Evolutionary conservation across 2,329 filamentous ascomycete genomes (phyloP).

Genomic region (Aspergillus novofumigatus): DNA sequence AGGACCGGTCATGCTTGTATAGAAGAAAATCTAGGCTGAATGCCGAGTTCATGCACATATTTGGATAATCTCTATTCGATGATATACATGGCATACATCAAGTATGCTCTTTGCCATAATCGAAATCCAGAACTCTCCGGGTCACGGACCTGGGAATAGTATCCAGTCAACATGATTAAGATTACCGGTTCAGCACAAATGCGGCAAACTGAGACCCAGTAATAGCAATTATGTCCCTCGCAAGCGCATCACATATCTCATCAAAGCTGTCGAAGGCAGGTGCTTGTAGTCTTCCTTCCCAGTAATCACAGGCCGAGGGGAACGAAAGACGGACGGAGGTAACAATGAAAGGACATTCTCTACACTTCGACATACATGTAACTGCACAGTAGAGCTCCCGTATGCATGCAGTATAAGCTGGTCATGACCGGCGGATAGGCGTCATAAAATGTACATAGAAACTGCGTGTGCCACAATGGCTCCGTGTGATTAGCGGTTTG

Average conservation of each 20-base stretch:
- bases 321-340: background rate
- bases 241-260: background rate
- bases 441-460: background rate
- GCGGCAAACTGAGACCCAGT: background rate
- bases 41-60: slow-evolving; percentile 2
- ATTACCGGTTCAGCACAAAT: background rate
- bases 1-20: background rate
- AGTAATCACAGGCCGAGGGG: background rate
- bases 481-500: background rate
- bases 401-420: background rate
- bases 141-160: background rate
- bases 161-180: background rate
- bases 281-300: background rate
- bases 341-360: background rate
- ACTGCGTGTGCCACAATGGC: background rate
- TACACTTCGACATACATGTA: background rate
- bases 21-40: background rate
- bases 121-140: slow-evolving; percentile 2
- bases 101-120: slow-evolving; percentile 6
- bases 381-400: background rate
- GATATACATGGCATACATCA: slow-evolving; percentile 25
- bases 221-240: background rate
- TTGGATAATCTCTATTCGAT: slow-evolving; percentile 14
- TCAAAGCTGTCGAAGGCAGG: background rate
- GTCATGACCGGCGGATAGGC: background rate